Percentiles rank a stretch among this genome's conserved stretches.
Conservation (phyloP, 2,329 filamentous ascomycete species). For the Pyrenophora seminiperda region DNA sequence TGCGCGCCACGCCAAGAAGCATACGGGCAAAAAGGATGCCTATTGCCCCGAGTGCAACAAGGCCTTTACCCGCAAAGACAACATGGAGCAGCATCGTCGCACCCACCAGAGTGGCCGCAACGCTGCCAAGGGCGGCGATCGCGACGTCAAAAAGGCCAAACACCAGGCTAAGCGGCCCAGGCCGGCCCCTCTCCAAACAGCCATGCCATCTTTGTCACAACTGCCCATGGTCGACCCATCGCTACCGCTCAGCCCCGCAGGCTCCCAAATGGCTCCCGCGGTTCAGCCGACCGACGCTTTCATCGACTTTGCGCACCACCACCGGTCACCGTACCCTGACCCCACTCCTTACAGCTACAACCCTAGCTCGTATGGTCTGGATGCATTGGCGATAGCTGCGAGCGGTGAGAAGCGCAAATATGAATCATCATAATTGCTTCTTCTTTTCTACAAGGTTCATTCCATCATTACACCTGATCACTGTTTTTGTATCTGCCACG, state of each 20-base stretch:
- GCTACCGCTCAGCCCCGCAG: slow-evolving; percentile 36
- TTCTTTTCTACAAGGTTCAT: slow-evolving; percentile 6
- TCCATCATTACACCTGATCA: neutral
- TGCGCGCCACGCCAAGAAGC: slow-evolving; percentile 83
- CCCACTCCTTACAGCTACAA: slow-evolving; percentile 35
- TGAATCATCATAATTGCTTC: slow-evolving; percentile 23
- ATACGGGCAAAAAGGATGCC: slow-evolving; percentile 79
- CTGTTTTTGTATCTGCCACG: slow-evolving; percentile 1
- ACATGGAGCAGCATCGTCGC: slow-evolving; percentile 85
- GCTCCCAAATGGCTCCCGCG: slow-evolving; percentile 36
- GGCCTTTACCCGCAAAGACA: slow-evolving; percentile 81
- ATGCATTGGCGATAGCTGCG: slow-evolving; percentile 46
- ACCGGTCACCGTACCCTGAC: slow-evolving; percentile 40
- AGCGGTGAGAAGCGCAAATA: slow-evolving; percentile 47
- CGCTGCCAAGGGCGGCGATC: slow-evolving; percentile 41
- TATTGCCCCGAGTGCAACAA: slow-evolving; percentile 74
- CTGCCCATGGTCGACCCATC: slow-evolving; percentile 38
- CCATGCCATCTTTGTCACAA: slow-evolving; percentile 24
- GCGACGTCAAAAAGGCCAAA: slow-evolving; percentile 48
- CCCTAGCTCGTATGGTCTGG: slow-evolving; percentile 39
- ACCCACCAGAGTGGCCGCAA: slow-evolving; percentile 67
- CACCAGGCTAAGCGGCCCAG: slow-evolving; percentile 42
- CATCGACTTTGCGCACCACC: slow-evolving; percentile 26
- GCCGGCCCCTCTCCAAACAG: slow-evolving; percentile 39
- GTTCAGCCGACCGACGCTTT: slow-evolving; percentile 36